Conservation (phyloP, 139 green algal genomes). For the Coelastrella sp. region DNA sequence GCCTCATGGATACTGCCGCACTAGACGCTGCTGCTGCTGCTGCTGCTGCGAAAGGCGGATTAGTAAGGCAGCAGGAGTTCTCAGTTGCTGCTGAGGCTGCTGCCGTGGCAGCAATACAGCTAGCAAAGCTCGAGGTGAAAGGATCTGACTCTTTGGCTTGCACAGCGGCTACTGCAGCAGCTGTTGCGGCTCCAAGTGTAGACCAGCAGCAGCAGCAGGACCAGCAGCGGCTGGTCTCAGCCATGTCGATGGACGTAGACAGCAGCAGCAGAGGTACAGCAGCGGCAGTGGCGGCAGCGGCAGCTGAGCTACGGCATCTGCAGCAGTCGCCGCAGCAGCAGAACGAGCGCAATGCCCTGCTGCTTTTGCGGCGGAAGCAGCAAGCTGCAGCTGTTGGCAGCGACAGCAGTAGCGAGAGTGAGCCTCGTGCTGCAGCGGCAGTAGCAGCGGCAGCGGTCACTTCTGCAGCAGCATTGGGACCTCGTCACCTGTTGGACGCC, state of each 20-base stretch:
- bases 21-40: not conserved
- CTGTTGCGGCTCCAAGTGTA: not conserved
- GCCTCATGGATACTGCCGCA: not conserved
- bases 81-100: slow-evolving; percentile 3
- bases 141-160: not conserved
- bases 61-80: not conserved
- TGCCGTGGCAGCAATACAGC: slow-evolving; percentile 4
- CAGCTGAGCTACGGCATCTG: not conserved
- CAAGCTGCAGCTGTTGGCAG: not conserved
- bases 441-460: not conserved
- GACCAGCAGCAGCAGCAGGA: not conserved
- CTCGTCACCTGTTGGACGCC: not conserved
- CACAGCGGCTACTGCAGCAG: not conserved
- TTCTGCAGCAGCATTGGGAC: not conserved
- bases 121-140: slow-evolving; percentile 7
- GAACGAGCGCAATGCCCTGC: not conserved
- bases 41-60: not conserved
- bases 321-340: not conserved
- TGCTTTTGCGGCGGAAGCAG: not conserved
- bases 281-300: not conserved
- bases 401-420: not conserved
- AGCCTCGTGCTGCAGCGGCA: not conserved
- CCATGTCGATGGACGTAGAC: not conserved
- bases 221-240: not conserved
- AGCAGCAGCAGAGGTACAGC: not conserved